Conservation (phyloP, 169 alveolate genomes). For the Eimeria falciformis region DNA sequence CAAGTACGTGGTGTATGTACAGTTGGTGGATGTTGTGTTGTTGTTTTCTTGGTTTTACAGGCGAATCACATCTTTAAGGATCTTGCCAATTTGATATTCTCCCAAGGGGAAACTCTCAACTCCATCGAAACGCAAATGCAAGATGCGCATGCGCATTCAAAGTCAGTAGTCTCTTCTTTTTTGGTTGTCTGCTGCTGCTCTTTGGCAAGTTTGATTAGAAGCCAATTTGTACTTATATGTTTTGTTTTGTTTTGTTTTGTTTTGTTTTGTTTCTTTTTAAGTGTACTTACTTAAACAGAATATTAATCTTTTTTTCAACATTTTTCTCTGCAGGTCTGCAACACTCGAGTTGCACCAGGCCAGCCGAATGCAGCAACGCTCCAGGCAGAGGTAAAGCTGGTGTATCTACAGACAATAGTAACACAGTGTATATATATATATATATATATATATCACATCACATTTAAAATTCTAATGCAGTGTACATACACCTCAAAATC, state of each 20-base stretch:
- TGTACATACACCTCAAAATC: background rate
- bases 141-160: slow-evolving; percentile 51
- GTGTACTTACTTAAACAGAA: background rate
- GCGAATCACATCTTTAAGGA: slow-evolving; percentile 67
- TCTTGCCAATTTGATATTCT: slow-evolving; percentile 48
- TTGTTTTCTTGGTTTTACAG: background rate
- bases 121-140: slow-evolving; percentile 69
- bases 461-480: background rate
- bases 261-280: background rate
- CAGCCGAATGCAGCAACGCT: slow-evolving; percentile 29
- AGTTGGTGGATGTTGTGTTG: background rate
- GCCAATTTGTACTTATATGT: too few relatives aligned
- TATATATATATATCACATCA: too few relatives aligned
- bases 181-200: background rate
- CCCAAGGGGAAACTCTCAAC: slow-evolving; percentile 31
- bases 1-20: background rate
- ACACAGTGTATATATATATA: too few relatives aligned
- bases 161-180: background rate
- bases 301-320: too few relatives aligned
- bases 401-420: too few relatives aligned
- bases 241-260: background rate
- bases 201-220: background rate
- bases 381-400: background rate
- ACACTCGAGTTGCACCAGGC: slow-evolving; percentile 9
- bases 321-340: background rate